These are phyloP conservation scores for Pelargonium cotyledonis DNA, from an alignment of 441 rosid genomes.

Conservation along the genomic window DNA sequence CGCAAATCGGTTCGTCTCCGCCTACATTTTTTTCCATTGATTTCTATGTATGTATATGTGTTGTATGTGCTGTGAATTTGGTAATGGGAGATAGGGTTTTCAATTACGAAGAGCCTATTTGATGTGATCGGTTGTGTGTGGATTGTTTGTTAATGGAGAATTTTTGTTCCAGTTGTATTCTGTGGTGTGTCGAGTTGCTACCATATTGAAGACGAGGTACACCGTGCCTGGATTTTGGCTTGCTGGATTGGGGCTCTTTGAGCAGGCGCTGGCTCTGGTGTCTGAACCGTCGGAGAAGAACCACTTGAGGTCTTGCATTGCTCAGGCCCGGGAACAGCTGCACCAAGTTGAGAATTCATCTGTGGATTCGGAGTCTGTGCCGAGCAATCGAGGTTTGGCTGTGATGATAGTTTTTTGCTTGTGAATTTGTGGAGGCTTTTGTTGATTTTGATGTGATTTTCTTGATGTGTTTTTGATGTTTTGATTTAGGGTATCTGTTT, in stretches of 20 bases:
- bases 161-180: constrained; percentile 29
- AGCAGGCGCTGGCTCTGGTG: constrained; percentile 44
- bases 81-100: not conserved
- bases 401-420: not conserved
- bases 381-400: constrained; percentile 32
- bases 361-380: constrained; percentile 21
- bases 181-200: constrained; percentile 74
- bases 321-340: constrained; percentile 65
- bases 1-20: constrained; percentile 42
- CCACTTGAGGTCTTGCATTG: constrained; percentile 52
- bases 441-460: not conserved
- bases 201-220: constrained; percentile 66
- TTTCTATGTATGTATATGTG: not conserved
- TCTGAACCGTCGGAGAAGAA: constrained; percentile 56
- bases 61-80: not conserved
- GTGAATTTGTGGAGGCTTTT: not conserved
- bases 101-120: not conserved
- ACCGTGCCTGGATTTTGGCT: constrained; percentile 86
- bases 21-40: not conserved
- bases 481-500: constrained; percentile 57
- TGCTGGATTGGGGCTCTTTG: constrained; percentile 62
- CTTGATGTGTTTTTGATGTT: not conserved
- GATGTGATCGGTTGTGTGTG: not conserved
- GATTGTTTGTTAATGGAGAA: not conserved
- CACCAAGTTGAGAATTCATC: constrained; percentile 35